Base-by-base conservation (phyloP, 2,329 filamentous ascomycete species). In the Hypoxylon sp. region DNA sequence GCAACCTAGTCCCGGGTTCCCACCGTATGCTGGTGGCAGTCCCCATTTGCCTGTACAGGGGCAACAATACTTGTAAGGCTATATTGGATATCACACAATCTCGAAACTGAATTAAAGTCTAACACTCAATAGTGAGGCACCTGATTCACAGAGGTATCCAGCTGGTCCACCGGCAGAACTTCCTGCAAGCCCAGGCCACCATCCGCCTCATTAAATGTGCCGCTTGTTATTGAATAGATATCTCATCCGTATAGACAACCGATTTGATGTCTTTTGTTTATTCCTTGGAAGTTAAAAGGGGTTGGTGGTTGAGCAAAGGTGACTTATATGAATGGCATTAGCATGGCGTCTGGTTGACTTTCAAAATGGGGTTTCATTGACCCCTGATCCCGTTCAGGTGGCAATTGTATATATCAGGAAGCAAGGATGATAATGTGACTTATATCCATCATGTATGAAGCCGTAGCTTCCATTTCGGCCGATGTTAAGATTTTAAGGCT, bases 1-100 rank as follows among this genome's bases (percentile, higher is more conserved):
- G 14, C 61, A 69, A 6, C 55, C 63, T n/a, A 70, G 70, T 41
- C 68, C 68, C 6, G 68, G 70, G 7, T 54, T 57, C n/a, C 45
- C 58, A 7, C 54, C 61, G 7, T 52, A 61, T 12, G 39, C 21
- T 30, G 23, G 46, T 2, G 30, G 29, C 11, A 61, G 46, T 19
- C 56, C 61, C 5, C 23, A 21, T 27, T 21, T 47, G 46, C 47
- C 63, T 5, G 39, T 19, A 1, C 57, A 61, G 8, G 46, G 41
- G n/a, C 57, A 61, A 30, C 47, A n/a, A 21, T 58, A 34, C 12
- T 50, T 61, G 62, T 65, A 61, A 57, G 58, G 23, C 52, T 12
- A 34, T 11, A n/a, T 11, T 34, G 6, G 19, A n/a, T 8, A 46
- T 12, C 51, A 11, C 14, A 11, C 29, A 7, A 21, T 8, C 9